These are phyloP conservation scores for Stentor coeruleus DNA, from an alignment of 73 alveolate species.

Conservation along the genomic window DNA sequence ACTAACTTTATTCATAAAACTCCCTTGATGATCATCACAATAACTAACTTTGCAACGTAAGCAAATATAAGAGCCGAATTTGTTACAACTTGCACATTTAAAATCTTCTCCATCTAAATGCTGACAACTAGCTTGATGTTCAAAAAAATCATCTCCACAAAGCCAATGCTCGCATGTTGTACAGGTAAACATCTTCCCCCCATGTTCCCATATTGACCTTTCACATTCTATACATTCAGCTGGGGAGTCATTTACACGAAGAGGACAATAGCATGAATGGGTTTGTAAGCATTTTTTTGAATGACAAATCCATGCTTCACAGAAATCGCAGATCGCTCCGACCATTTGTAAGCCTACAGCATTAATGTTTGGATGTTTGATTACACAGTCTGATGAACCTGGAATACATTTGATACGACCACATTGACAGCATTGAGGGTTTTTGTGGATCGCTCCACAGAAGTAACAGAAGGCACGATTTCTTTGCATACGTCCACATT, in stretches of 20 bases:
- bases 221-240: conserved; percentile 24
- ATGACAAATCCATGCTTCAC: conserved; percentile 30
- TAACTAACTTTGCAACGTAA: conserved; percentile 12
- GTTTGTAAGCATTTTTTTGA: conserved; percentile 17
- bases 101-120: not conserved
- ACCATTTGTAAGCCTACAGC: conserved; percentile 17
- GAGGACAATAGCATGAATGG: conserved; percentile 19
- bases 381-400: not conserved
- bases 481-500: conserved; percentile 7
- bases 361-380: conserved; percentile 15
- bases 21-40: conserved; percentile 18
- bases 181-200: conserved; percentile 20
- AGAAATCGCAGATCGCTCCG: conserved; percentile 27
- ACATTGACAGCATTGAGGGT: not conserved
- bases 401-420: conserved; percentile 25
- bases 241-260: not conserved
- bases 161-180: conserved; percentile 15
- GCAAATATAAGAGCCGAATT: conserved; percentile 17
- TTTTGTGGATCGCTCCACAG: conserved; percentile 9
- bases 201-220: conserved; percentile 25
- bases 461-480: conserved; percentile 26
- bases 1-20: not conserved
- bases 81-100: conserved; percentile 19
- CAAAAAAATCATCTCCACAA: conserved; percentile 27
- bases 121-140: conserved; percentile 31